Percentiles rank a stretch among this genome's conserved stretches.
phyloP scores from a whole-genome alignment of 768 basidiomycete genomes.

The Naganishia vishniacii region DNA sequence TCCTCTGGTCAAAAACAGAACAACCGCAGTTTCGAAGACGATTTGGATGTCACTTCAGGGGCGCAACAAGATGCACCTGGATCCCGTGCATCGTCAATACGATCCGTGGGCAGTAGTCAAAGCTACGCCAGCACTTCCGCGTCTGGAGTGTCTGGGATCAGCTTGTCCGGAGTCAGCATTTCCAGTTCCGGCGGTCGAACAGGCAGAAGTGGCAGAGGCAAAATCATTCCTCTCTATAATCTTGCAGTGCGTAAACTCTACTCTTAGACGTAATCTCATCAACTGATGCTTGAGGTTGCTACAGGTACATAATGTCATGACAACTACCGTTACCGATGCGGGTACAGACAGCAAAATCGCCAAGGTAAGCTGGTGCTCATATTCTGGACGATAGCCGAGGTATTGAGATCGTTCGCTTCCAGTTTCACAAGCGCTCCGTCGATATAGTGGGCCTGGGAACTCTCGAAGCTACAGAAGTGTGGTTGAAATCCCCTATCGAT shows the following conservation, averaged over 20 bases:
- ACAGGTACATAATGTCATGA: constrained; percentile 46
- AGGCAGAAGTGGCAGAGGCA: constrained; percentile 29
- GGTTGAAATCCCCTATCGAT: constrained; percentile 23
- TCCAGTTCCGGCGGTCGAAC: constrained; percentile 25
- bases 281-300: not conserved
- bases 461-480: constrained; percentile 43
- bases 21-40: constrained; percentile 5
- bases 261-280: not conserved
- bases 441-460: constrained; percentile 43
- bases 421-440: constrained; percentile 43
- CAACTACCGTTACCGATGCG: constrained; percentile 46
- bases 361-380: constrained; percentile 36
- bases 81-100: constrained; percentile 1
- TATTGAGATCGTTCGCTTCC: not conserved
- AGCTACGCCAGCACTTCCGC: constrained; percentile 6
- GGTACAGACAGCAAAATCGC: constrained; percentile 47
- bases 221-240: constrained; percentile 47
- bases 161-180: constrained; percentile 2
- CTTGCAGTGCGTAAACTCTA: constrained; percentile 17
- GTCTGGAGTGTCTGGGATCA: not conserved
- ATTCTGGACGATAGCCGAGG: too few species aligned
- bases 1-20: not conserved
- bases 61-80: not conserved
- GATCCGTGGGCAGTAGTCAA: constrained; percentile 4
- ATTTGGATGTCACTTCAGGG: not conserved